Percentiles rank a stretch among this genome's conserved stretches.
Conservation (phyloP, 148 eudicot genomes). For the Rhododendron kiyosumense region DNA sequence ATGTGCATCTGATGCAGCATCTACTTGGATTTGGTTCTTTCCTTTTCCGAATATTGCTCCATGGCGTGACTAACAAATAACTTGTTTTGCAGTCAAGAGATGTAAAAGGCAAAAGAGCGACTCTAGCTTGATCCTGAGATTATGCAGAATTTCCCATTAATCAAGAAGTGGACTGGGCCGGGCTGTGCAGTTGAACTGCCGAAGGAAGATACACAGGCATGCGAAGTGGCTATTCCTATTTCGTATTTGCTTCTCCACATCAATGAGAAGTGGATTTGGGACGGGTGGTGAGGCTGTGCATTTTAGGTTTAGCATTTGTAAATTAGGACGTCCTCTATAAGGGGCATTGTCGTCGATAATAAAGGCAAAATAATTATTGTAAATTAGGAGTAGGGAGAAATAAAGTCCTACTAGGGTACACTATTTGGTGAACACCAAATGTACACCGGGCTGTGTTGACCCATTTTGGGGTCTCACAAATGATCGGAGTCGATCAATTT, state of each 20-base stretch:
- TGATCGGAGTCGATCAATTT: too few species aligned
- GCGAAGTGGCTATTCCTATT: not conserved
- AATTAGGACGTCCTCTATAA: not conserved
- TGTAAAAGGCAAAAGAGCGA: conserved; percentile 87
- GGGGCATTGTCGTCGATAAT: too few species aligned
- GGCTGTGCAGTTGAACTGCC: not conserved
- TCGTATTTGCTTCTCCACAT: not conserved
- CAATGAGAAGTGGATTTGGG: not conserved
- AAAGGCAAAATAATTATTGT: too few species aligned
- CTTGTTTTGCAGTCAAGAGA: conserved; percentile 70
- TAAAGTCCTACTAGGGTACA: too few species aligned
- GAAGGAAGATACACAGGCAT: not conserved
- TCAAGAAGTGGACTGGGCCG: not conserved
- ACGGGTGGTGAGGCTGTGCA: not conserved
- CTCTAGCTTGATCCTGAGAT: conserved; percentile 47
- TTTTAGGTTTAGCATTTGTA: not conserved
- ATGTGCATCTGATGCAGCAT: not conserved
- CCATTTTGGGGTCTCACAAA: too few species aligned
- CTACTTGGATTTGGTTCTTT: not conserved
- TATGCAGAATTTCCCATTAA: not conserved
- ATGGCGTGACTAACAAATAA: conserved; percentile 2
- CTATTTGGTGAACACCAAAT: too few species aligned
- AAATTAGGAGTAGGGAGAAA: not conserved
- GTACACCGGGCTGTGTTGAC: too few species aligned
- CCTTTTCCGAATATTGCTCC: not conserved